Percentiles rank a stretch among this genome's conserved stretches.
Conservation (phyloP, 305 asterid genomes). For the Ilex paraguariensis region DNA sequence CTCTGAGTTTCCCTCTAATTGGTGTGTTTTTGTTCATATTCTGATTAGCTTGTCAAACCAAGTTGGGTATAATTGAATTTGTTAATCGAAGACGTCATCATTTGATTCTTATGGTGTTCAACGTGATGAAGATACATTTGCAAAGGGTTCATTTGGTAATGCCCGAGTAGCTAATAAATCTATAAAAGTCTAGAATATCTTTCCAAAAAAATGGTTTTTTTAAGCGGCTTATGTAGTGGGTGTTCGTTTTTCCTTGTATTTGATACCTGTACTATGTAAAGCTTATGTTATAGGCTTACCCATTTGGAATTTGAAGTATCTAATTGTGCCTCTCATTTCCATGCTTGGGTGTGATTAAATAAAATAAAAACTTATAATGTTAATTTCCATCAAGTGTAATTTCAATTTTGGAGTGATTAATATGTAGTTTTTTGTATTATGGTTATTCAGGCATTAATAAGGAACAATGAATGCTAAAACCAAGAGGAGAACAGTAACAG, state of each 20-base stretch:
- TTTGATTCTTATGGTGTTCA: no score
- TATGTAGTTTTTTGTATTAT: conserved; percentile 14
- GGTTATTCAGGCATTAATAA: conserved; percentile 25
- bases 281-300: no score
- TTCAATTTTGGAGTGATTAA: conserved; percentile 5
- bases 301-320: no score
- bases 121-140: not conserved
- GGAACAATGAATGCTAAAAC: conserved; percentile 49
- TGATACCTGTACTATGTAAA: no score
- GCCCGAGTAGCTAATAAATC: conserved; percentile 18
- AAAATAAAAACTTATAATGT: conserved; percentile 1
- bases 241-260: not conserved
- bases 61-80: no score
- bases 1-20: no score
- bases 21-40: no score
- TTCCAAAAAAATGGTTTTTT: conserved; percentile 5
- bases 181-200: not conserved
- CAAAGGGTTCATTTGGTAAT: conserved; percentile 4
- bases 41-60: no score
- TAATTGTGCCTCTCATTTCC: no score
- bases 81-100: no score
- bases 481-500: conserved; percentile 52
- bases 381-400: not conserved
- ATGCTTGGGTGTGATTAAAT: not conserved
- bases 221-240: not conserved